Evolutionary conservation across 2,329 filamentous ascomycete genomes (phyloP), one percentile per base, ranked within the genome.

Genomic region (Dactylellina cionopaga): DNA sequence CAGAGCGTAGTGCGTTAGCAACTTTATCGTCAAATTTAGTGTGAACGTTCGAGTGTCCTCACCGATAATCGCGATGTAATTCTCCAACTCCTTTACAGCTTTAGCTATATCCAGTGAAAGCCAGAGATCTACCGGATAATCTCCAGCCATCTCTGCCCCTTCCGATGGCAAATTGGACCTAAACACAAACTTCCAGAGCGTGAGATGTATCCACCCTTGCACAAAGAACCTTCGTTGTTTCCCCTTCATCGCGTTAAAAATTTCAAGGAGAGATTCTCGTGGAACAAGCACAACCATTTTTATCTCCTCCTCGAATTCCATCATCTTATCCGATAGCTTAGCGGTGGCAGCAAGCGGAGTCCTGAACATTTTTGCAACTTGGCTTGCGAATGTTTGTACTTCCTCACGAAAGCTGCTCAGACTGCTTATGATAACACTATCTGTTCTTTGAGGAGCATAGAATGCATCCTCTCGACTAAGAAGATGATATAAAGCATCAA

Each of bases 151-250:
- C 2, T 29, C 31, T 6, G 10, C 11, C 5, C 39, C 31, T 25
- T 55, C 31, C 1, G 24, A 24, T 22, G 10, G 49, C 15, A 55
- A 25, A 39, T 41, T 55, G 6, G 49, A 55, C 10, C 15, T 37
- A 24, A 55, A 55, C 6, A 41, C 19, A 19, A 33, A 55, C 25
- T 55, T 39, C 31, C 49, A 55, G 5, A 55, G 11, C 9, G 15
- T 37, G 5, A 55, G 22, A 41, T 55, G 49, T 24, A 55, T 24
- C 49, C 49, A 55, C 3, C 49, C 49, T 37, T 55, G 49, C 11
- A 55, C 17, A 13, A 55, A 39, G 31, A 37, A 55, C 11, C 49
- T 55, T 55, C 15, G 2, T 11, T 25, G 31, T 25, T 24, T 41
- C 19, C 22, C 7, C n/a, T 37, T 39, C 29, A 55, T 41, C 11